phyloP scores from a whole-genome alignment of 352 stramenopile genomes.

The Phytopythium boreale region DNA sequence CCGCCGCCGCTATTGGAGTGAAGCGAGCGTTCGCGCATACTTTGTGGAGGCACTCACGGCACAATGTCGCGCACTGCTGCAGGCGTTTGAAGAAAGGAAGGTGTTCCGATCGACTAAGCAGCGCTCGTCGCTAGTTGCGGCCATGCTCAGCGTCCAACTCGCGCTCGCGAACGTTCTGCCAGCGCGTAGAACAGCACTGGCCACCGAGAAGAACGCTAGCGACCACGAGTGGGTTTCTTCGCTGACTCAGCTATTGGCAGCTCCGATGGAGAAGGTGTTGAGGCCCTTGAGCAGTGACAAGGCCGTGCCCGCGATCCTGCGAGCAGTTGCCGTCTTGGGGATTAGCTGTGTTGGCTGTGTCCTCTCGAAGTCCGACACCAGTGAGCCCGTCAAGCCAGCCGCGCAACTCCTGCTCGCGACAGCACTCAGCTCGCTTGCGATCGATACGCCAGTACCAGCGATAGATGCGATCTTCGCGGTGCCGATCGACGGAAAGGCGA shows the following conservation, averaged over 20 bases:
- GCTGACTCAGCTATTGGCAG: neutral
- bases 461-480: neutral
- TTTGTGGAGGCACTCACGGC: neutral
- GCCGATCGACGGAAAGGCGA: neutral
- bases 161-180: slow-evolving; percentile 23
- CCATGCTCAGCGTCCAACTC: slow-evolving; percentile 33
- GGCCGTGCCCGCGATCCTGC: slow-evolving; percentile 16
- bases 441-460: neutral
- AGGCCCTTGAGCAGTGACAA: slow-evolving; percentile 11
- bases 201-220: slow-evolving; percentile 9
- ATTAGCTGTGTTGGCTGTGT: slow-evolving; percentile 26
- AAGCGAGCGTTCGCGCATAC: slow-evolving; percentile 1
- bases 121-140: slow-evolving; percentile 15
- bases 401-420: neutral
- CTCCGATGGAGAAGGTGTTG: slow-evolving; percentile 16
- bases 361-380: slow-evolving; percentile 10
- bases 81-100: slow-evolving; percentile 33
- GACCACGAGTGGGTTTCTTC: neutral
- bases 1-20: slow-evolving; percentile 17
- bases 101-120: slow-evolving; percentile 27
- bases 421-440: neutral
- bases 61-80: slow-evolving; percentile 2
- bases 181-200: neutral
- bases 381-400: slow-evolving; percentile 1
- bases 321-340: slow-evolving; percentile 18